Base-by-base conservation (phyloP, 225 moss, liverwort and hornwort genomes). In the Pleurozium schreberi region DNA sequence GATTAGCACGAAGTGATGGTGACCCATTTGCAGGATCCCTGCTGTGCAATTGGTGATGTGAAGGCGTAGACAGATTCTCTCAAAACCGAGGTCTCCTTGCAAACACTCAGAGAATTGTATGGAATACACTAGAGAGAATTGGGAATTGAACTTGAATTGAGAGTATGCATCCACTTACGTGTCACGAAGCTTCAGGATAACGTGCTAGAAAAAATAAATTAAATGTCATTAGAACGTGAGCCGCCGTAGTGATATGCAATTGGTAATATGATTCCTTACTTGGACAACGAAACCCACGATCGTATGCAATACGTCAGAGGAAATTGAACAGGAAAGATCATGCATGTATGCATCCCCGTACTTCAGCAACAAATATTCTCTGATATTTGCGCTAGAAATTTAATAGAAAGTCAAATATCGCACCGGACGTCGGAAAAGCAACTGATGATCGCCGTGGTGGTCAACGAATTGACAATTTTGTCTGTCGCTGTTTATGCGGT, bases 1-100 rank as follows among this genome's bases (percentile, higher is more conserved):
- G 27, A 91, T 82, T 38, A 88, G 77, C 67, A 91, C 81, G 55
- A 89, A 91, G 82, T 90, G 88, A 67, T 70, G 85, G 45, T 70
- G 86, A 31, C 70, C 62, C 77, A 89, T 75, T 50, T 28, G 36
- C 49, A 34, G 60, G 57, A 68, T 30, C 45, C 33, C 47, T 47
- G 63, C 55, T 45, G 52, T 25, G 43, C 9, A 86, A 60, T 10
- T 53, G 61, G n/a, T 60, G 68, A 76, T 17, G 9, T 18, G 61
- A 78, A 50, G 8, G 3, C 25, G 11, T 59, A 4, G 43, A 22
- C 42, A 43, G 43, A 68, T 27, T 40, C 70, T 70, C n/a, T 68
- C 57, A 57, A 42, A 69, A 57, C 33, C 22, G 22, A 42, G 14
- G 20, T 36, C 55, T 30, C 55, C 25, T 69, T 68, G n/a, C 67